Percentiles rank a stretch among this genome's conserved stretches.
Conservation (phyloP, 208 protist genomes). For the Leishmania mexicana region DNA sequence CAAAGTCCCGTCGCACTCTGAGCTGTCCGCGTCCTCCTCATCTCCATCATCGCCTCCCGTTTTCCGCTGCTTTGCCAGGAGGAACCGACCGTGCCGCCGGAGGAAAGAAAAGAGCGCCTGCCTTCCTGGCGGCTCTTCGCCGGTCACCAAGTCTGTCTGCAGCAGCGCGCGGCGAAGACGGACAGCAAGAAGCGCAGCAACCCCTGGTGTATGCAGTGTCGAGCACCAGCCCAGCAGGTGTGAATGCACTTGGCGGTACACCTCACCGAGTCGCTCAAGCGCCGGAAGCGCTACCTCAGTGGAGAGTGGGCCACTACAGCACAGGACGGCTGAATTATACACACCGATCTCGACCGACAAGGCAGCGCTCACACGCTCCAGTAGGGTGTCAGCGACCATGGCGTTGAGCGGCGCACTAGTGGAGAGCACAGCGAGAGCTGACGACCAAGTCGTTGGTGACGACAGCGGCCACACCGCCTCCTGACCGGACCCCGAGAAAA, state of each 20-base stretch:
- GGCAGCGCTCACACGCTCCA: slow-evolving; percentile 15
- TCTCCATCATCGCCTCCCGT: background rate
- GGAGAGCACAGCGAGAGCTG: slow-evolving; percentile 16
- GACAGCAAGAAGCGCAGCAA: slow-evolving; percentile 42
- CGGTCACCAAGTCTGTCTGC: slow-evolving; percentile 66
- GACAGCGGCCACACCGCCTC: background rate
- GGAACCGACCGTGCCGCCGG: slow-evolving; percentile 33
- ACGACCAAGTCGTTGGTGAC: background rate
- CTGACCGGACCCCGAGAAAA: background rate
- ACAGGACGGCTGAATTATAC: slow-evolving; percentile 25
- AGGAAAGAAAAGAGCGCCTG: slow-evolving; percentile 58
- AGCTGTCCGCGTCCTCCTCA: background rate
- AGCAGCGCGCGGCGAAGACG: slow-evolving; percentile 63
- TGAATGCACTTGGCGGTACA: slow-evolving; percentile 31
- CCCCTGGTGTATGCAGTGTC: slow-evolving; percentile 31
- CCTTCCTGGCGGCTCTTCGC: slow-evolving; percentile 53
- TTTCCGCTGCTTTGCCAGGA: slow-evolving; percentile 12
- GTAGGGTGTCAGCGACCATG: slow-evolving; percentile 27
- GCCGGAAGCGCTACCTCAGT: slow-evolving; percentile 27
- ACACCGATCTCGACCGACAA: slow-evolving; percentile 12
- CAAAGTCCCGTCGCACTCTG: background rate
- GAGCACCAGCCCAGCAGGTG: slow-evolving; percentile 61
- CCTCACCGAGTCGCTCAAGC: slow-evolving; percentile 41
- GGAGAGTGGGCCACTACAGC: background rate
- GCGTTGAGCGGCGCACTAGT: slow-evolving; percentile 15